Evolutionary conservation across 2,329 filamentous ascomycete species (phyloP).

Genomic region (Penicillium oxalicum): DNA sequence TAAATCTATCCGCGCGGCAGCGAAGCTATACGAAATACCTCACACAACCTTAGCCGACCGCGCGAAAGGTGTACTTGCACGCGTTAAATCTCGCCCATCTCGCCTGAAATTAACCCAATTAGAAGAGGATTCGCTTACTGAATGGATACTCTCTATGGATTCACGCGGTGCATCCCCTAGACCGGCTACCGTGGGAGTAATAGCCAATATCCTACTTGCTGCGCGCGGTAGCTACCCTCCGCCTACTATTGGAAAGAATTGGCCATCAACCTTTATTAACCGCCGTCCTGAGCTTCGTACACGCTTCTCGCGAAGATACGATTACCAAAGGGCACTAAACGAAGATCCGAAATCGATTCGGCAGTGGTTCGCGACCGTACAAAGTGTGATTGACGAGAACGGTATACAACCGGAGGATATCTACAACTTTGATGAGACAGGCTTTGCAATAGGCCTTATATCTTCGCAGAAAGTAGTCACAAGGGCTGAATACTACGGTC

Average conservation of each 20-base stretch:
- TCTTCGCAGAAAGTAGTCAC: not conserved
- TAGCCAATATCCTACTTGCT: slow-evolving; percentile 3
- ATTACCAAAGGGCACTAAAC: not conserved
- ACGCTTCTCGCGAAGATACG: not conserved
- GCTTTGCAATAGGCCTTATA: not conserved
- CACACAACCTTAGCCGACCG: too few species aligned
- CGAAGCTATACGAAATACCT: too few species aligned
- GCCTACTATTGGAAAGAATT: not conserved
- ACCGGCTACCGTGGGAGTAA: not conserved
- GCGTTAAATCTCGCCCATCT: too few species aligned
- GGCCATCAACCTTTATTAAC: too few species aligned
- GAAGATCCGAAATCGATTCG: not conserved
- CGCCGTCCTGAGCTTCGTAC: not conserved
- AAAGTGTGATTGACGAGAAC: too few species aligned
- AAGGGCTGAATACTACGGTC: too few species aligned
- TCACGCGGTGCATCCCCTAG: not conserved
- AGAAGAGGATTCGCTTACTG: not conserved
- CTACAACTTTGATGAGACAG: not conserved
- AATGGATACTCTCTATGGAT: not conserved
- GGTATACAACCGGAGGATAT: too few species aligned
- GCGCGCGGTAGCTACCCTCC: too few species aligned
- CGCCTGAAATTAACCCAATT: not conserved
- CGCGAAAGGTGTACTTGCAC: too few species aligned
- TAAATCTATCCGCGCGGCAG: too few species aligned
- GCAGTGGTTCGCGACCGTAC: not conserved